Evolutionary conservation across 805 yeast species (phyloP), one percentile per base, ranked within the genome.

Genomic region (Wickerhamiella azymoides): DNA sequence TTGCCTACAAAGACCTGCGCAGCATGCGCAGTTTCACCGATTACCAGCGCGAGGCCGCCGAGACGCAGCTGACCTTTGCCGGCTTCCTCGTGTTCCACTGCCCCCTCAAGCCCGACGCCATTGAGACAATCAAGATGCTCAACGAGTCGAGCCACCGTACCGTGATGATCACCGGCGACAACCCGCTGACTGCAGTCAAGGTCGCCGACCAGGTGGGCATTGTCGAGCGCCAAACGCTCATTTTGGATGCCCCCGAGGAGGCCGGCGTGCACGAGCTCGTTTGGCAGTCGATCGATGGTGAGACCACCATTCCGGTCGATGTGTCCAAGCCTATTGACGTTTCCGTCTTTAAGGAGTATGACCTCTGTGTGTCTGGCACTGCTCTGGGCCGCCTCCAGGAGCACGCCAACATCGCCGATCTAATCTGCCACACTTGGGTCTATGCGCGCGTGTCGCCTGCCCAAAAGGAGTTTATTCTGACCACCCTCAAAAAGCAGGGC

Each of bases 101-200:
- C 69, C 98, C 98, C 16, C 75, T 92, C 73, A 92, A 92, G 64
- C 73, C 71, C 32, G 98, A 92, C 66, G 98, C 98, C 32, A 69
- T 84, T 60, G 93, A 79, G 54, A 81, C 95, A 36, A 79, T 92
- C 54, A 71, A 76, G 58, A 89, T 86, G 96, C 72, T 92, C 64
- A 89, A 85, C 64, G 94, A 85, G 60, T 86, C 96, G 1, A 77
- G 89, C 46, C 98, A 92, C 63, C 85, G 98, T 61, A 84, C 85
- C 62, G 77, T 92, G 37, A 92, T 92, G 98, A 92, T 92, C 55
- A 92, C 98, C 41, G 98, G 98, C 71, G 98, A 92, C 66, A 92
- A 89, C 64, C 96, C 98, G 35, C 74, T 92, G 60, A 92, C 98
- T 54, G 98, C 98, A 27, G 92, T 92, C 50, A 96, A 89, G 62